Base-by-base conservation (phyloP, 805 yeast species). In the Suhomyces xylopsoci region DNA sequence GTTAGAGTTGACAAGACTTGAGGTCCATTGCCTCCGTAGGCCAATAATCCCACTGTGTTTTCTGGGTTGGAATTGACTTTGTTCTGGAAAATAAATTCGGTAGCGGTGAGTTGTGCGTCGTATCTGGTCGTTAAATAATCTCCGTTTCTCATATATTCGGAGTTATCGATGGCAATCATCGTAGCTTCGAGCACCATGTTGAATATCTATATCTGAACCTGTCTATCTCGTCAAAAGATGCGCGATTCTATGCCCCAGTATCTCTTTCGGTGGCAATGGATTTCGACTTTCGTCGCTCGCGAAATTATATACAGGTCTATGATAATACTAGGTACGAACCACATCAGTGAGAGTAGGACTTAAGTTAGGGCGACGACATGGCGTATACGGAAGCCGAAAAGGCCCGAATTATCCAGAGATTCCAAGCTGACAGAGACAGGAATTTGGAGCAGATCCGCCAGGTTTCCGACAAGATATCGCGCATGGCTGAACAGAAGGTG, bases 121-220 rank as follows among this genome's bases (percentile, higher is more conserved):
- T 85, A 92, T 63, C 99, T 81, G 14, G 92, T 85, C 15, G 96
- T 84, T 36, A 88, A 80, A 64, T 86, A 94, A 69, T 94, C 99
- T 30, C 98, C 99, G 67, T 94, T 94, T 64, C 99, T 81, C 83
- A 92, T 88, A 70, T 80, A 93, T 74, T 94, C 99, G 49, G 97
- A 90, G 78, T 91, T 93, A 77, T 94, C 99, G 65, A 94, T 81
- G 64, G 91, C 90, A 57, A 94, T 82, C 88, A 94, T 92, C 14
- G 97, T 88, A 57, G 98, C 98, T 74, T 94, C 99, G 63, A 92
- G 81, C 58, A 87, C 97, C 97, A 91, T 91, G 51, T 65, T 78
- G 53, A 44, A 32, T 42, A 24, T 42, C 20, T 38, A 38, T 38
- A 38, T 38, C 9, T 17, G 20, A 38, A 38, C n/a, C 42, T 15